These are phyloP conservation scores for Auricularia sp. DNA, from an alignment of 768 basidiomycete genomes.

Conservation along the genomic window DNA sequence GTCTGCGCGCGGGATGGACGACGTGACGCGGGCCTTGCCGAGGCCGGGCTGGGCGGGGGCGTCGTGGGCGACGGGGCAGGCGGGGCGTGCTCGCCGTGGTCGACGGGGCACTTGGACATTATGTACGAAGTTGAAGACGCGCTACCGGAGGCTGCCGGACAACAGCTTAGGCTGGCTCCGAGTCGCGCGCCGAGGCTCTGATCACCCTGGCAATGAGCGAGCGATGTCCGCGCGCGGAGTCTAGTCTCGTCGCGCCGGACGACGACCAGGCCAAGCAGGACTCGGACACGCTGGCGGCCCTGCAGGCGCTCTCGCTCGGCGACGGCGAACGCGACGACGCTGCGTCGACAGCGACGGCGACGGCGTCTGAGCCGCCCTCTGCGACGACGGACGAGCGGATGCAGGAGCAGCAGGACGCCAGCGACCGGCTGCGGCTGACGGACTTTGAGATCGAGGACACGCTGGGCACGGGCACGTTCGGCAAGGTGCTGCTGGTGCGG, in stretches of 20 bases:
- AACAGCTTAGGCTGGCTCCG: too few species aligned
- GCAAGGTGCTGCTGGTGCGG: slow-evolving; percentile 81
- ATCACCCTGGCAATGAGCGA: not conserved
- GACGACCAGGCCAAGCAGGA: not conserved
- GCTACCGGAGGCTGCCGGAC: not conserved
- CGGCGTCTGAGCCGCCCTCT: not conserved
- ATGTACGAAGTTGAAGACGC: slow-evolving; percentile 9
- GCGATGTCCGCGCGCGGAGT: not conserved
- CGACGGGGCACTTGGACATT: slow-evolving; percentile 2
- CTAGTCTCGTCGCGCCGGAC: not conserved
- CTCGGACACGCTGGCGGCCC: slow-evolving; percentile 8
- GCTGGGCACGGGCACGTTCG: slow-evolving; percentile 91
- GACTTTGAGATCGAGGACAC: slow-evolving; percentile 79
- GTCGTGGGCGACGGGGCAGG: not conserved
- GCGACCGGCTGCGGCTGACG: slow-evolving; percentile 50
- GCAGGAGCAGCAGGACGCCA: slow-evolving; percentile 25
- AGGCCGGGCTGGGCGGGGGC: slow-evolving; percentile 25
- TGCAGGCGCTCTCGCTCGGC: not conserved
- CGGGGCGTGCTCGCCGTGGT: not conserved
- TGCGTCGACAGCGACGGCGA: not conserved
- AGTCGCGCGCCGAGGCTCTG: not conserved
- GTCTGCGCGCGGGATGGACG: slow-evolving; percentile 72
- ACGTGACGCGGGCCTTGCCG: slow-evolving; percentile 67
- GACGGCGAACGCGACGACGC: not conserved
- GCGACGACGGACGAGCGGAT: slow-evolving; percentile 42